Conservation (phyloP, 495 filamentous ascomycete species). For the Chlorociboria aeruginascens region DNA sequence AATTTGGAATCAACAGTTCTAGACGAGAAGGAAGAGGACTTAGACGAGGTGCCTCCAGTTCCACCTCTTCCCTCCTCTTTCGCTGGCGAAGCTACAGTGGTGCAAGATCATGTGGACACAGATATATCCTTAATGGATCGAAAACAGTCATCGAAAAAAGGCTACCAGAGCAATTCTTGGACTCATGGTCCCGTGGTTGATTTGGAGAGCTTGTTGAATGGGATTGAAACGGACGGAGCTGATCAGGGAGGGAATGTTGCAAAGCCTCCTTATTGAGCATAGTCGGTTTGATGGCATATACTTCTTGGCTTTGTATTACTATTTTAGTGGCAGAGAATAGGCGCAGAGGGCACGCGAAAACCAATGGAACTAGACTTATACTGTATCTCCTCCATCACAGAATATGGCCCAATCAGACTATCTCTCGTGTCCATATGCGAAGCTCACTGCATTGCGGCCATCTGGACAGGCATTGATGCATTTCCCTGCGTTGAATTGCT, state of each 20-base stretch:
- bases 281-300: not conserved
- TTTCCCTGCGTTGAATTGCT: not conserved
- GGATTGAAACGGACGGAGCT: conserved; percentile 11
- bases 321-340: conserved; percentile 3
- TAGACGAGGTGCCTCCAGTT: conserved; percentile 13
- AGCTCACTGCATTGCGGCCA: not conserved
- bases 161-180: conserved; percentile 3
- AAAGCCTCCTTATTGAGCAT: conserved; percentile 17
- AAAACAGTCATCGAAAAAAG: conserved; percentile 4
- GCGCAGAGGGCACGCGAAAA: not conserved
- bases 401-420: not conserved
- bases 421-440: not conserved
- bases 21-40: conserved; percentile 12
- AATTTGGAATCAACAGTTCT: conserved; percentile 7
- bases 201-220: conserved; percentile 17
- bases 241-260: conserved; percentile 15
- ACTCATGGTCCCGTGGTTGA: conserved; percentile 3
- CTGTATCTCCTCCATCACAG: not conserved
- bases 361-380: not conserved
- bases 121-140: conserved; percentile 9
- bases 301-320: conserved; percentile 12
- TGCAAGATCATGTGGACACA: conserved; percentile 22
- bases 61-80: conserved; percentile 18
- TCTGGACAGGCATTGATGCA: not conserved
- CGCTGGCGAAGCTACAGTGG: conserved; percentile 4